Evolutionary conservation across 805 yeast species (phyloP), one percentile per base, ranked within the genome.

Genomic region (Lipomyces chichibuensis): DNA sequence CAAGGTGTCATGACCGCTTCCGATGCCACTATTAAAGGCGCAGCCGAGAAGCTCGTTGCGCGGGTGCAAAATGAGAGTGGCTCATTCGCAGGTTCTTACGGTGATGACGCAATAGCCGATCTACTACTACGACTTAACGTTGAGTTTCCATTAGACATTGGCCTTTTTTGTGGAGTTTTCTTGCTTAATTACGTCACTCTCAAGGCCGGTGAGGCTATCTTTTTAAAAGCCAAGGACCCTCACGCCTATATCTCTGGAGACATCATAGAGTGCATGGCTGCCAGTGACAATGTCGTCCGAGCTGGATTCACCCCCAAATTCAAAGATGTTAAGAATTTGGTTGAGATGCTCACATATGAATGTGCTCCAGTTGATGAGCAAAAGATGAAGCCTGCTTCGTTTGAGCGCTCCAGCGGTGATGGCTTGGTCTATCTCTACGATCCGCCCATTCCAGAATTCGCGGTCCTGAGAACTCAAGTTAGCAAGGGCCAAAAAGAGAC

Each of bases 231-330:
- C 56, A 91, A 92, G 80, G 98, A 93, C 79, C 98, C 98, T 32
- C 99, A 95, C 79, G 99, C 99, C 43, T 95, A 95, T 80, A 94
- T 95, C 69, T 84, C 89, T 64, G 99, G 99, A 72, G 98, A 95
- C 79, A 95, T 95, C 73, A 93, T 95, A 76, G 99, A 95, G 82
- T 95, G 99, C 83, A 95, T 95, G 99, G 99, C 99, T 55, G 98
- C 99, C 8, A 89, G 96, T 53, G 99, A 95, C 79, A 95, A 95
- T 75, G 99, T 95, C 65, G 98, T 95, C 60, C 87, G 99, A 79
- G 97, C 98, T 3, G 99, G 99, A 14, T 95, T 95, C 83, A 95
- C 99, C n/a, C 99, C 99, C 69, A 95, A 95, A 79, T 95, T 94
- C 83, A 95, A 94, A 81, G 99, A 95, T 79, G 98, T 95, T 68